Base-by-base conservation (phyloP, 106 monocot species). In the Ottelia alismoides region DNA sequence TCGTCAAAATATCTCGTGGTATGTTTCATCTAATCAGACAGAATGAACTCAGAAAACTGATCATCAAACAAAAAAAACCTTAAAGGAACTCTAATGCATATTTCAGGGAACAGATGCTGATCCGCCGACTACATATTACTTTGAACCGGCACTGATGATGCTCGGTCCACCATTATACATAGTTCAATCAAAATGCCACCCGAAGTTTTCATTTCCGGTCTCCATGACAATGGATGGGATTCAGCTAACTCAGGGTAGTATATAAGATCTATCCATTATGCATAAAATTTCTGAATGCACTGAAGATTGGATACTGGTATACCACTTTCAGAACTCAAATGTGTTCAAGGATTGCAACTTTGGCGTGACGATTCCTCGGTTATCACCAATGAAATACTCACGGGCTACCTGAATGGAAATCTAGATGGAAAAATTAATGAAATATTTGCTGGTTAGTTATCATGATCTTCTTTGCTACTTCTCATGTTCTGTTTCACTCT, bases 281-380 rank as follows among this genome's bases (percentile, higher is more conserved):
- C 20, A 49, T 11, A 11, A 27, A 7, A 25, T 53, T 5, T 16
- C 0, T 26, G 6, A 12, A 11, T 22, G 24, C 24, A 53, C 2
- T 16, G 11, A 10, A 25, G 26, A 5, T 25, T 7, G 22, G 7
- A 25, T 11, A 17, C 22, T 25, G 19, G 53, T 25, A 16, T 25
- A 53, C 26, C 7, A 53, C 2, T 25, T 12, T 7, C 26, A 53
- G 53, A 53, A 11, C 7, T 53, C 11, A 53, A 53, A 0, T 53
- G 53, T 53, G 26, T 53, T 24, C 17, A 53, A 27, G 26, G 53
- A 25, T 12, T 27, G 26, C 11, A 26, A 0, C 10, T 53, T 11
- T 53, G 53, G 53, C 53, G 53, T 27, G 1, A 53, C n/a, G 26
- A n/a, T 26, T 53, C 53, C 11, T 53, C 24, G 26, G n/a, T 25